phyloP scores from a whole-genome alignment of 2,329 filamentous ascomycete species.

The Aspergillus uvarum region DNA sequence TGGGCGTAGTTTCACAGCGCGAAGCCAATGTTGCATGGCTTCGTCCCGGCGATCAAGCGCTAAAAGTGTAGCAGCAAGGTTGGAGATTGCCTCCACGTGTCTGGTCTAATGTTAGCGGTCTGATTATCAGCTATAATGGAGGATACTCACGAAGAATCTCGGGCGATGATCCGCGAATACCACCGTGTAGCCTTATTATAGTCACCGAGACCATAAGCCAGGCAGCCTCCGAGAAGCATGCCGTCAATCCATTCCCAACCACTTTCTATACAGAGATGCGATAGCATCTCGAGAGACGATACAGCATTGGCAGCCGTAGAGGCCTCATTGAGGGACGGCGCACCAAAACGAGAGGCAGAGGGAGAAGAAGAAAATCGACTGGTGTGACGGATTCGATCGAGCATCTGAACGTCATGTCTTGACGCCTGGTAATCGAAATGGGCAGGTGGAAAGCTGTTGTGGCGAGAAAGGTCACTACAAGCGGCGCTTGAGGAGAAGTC shows the following conservation, averaged over 20 bases:
- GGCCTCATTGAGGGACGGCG: conserved; percentile 32
- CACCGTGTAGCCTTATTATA: conserved; percentile 66
- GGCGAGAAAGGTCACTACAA: conserved; percentile 26
- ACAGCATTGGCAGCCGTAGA: conserved; percentile 59
- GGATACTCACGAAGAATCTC: conserved; percentile 55
- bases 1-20: conserved; percentile 78
- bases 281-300: conserved; percentile 69
- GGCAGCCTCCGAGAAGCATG: conserved; percentile 84
- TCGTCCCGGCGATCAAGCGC: conserved; percentile 79
- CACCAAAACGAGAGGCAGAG: conserved; percentile 32
- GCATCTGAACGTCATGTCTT: conserved; percentile 28
- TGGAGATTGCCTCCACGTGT: conserved; percentile 91
- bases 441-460: conserved; percentile 39
- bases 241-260: conserved; percentile 90
- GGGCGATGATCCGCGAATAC: conserved; percentile 56
- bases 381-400: conserved; percentile 33
- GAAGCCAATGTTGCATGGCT: conserved; percentile 81
- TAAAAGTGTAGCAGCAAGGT: conserved; percentile 84
- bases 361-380: conserved; percentile 32
- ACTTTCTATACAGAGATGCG: conserved; percentile 73
- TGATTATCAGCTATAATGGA: conserved; percentile 12
- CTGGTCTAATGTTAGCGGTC: conserved; percentile 45
- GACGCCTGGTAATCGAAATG: conserved; percentile 34
- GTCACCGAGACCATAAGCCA: conserved; percentile 84
- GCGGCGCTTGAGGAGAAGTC: conserved; percentile 48